Evolutionary conservation across 805 yeast genomes (phyloP).

Genomic region (Starmera pachycereana): DNA sequence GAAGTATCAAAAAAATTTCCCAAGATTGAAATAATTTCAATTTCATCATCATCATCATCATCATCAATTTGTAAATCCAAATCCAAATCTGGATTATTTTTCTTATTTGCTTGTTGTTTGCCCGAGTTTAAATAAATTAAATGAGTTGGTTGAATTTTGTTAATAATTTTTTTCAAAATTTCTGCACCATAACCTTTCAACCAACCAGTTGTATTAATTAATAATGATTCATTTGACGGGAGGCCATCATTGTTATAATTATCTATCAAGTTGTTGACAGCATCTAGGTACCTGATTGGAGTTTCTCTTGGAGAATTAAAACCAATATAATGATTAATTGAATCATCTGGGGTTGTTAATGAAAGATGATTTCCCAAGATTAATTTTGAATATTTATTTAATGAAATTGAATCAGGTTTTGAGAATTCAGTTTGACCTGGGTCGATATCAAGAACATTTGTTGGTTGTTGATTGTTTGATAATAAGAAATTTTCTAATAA

Average conservation of each 20-base stretch:
- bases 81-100: conserved; percentile 2
- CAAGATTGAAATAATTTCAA: conserved; percentile 23
- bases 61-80: conserved; percentile 20
- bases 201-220: conserved; percentile 88
- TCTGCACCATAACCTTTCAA: conserved; percentile 77
- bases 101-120: no score
- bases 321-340: conserved; percentile 40
- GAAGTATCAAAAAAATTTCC: conserved; percentile 23
- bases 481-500: conserved; percentile 38
- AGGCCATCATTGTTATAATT: conserved; percentile 22
- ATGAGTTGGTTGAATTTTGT: conserved; percentile 39
- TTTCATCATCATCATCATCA: conserved; percentile 14
- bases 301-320: conserved; percentile 56
- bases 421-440: conserved; percentile 85
- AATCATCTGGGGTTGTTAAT: conserved; percentile 6
- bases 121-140: conserved; percentile 45
- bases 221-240: conserved; percentile 22
- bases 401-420: conserved; percentile 58
- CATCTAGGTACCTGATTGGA: conserved; percentile 43
- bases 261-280: conserved; percentile 31
- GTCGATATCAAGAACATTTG: conserved; percentile 63
- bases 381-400: conserved; percentile 26
- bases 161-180: conserved; percentile 36
- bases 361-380: conserved; percentile 27
- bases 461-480: conserved; percentile 14